Percentiles rank a stretch among this genome's conserved stretches.
Evolutionary conservation across 257 asterid species (phyloP).

Genomic region (Nicotiana otophora): DNA sequence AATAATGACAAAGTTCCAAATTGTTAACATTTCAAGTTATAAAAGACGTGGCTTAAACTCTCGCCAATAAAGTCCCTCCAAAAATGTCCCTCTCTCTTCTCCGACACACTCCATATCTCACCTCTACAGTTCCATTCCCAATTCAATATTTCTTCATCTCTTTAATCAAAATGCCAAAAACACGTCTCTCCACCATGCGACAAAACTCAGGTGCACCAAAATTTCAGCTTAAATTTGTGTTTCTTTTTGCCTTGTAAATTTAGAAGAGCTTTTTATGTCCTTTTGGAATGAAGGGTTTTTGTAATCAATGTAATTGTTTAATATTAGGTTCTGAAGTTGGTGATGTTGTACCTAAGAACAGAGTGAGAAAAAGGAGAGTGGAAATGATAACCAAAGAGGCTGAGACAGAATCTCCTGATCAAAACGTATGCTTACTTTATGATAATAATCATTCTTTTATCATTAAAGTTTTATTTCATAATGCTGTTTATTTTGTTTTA

Average conservation of each 20-base stretch:
- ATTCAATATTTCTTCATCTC: background rate
- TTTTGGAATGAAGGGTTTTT: background rate
- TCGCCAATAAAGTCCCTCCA: background rate
- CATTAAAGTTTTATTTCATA: background rate
- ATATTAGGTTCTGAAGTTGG: background rate
- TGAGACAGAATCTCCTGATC: background rate
- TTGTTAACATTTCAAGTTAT: too few species aligned
- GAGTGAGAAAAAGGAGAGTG: background rate
- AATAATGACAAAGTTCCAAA: too few species aligned
- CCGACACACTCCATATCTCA: background rate
- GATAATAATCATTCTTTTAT: background rate
- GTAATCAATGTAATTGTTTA: background rate
- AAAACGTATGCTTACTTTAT: background rate
- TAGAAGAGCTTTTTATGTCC: background rate
- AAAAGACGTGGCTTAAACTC: background rate
- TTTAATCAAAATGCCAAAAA: background rate
- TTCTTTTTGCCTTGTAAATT: background rate
- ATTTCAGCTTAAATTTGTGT: background rate
- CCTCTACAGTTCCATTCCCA: background rate
- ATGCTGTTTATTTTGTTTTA: background rate
- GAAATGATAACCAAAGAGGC: background rate
- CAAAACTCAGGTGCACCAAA: background rate
- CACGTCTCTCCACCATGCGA: too few species aligned
- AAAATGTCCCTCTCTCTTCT: constrained; percentile 5
- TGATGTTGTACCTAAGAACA: background rate